phyloP scores from a whole-genome alignment of 139 green algal species.

The Zygnema circumcarinatum region DNA sequence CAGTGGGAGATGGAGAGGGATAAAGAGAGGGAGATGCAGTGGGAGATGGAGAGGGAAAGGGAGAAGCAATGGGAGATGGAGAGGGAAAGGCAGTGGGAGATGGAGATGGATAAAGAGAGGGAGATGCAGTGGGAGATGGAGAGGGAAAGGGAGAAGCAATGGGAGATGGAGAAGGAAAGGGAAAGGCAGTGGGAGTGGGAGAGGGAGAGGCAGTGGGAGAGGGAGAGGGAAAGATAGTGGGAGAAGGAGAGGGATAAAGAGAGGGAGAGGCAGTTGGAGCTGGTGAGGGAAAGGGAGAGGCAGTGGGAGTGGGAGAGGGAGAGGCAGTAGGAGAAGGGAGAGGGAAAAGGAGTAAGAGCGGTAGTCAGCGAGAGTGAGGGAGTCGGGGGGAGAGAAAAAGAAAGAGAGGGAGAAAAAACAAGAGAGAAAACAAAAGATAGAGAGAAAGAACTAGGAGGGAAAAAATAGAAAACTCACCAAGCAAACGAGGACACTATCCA shows the following conservation, averaged over 20 bases:
- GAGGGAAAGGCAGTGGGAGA: neutral
- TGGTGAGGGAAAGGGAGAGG: neutral
- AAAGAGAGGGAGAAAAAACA: neutral
- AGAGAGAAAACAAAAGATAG: too few relatives aligned
- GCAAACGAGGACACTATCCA: too few relatives aligned
- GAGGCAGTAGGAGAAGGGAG: neutral
- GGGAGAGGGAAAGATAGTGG: neutral
- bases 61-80: neutral
- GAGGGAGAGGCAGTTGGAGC: neutral
- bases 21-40: neutral
- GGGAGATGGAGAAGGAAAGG: neutral
- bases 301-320: neutral
- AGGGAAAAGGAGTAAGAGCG: neutral
- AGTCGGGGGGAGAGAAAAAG: neutral
- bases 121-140: neutral
- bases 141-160: neutral
- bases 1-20: neutral
- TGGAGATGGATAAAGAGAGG: neutral
- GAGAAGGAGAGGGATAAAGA: neutral
- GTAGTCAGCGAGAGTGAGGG: neutral
- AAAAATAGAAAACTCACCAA: too few relatives aligned
- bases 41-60: neutral
- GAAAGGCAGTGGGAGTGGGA: neutral
- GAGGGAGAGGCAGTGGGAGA: neutral
- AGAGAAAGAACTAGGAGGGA: too few relatives aligned